Evolutionary conservation across 257 asterid genomes (phyloP).

Genomic region (Solanum appendiculatum): DNA sequence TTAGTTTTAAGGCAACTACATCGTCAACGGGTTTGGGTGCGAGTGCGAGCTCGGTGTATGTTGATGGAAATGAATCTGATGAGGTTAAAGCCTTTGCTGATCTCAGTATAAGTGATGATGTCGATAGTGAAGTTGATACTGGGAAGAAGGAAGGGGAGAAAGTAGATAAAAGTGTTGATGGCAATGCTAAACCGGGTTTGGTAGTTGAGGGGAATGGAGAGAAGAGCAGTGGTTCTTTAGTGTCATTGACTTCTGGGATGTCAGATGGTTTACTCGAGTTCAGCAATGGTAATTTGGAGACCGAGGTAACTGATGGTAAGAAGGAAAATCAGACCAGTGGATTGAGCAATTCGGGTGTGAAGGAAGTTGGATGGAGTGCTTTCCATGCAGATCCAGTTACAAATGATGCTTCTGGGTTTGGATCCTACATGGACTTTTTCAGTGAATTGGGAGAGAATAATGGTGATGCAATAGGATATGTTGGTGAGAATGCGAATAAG

Average conservation of each 20-base stretch:
- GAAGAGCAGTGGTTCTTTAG: constrained; percentile 15
- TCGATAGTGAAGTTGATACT: constrained; percentile 9
- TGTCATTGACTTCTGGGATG: constrained; percentile 28
- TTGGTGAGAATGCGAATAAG: background rate
- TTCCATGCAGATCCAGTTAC: constrained; percentile 38
- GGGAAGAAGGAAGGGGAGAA: constrained; percentile 11
- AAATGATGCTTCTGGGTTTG: constrained; percentile 39
- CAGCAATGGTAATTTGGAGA: constrained; percentile 23
- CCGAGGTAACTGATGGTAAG: constrained; percentile 21
- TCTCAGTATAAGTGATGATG: constrained; percentile 47
- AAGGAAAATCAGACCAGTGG: constrained; percentile 15
- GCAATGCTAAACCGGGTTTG: background rate
- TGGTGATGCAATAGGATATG: constrained; percentile 10
- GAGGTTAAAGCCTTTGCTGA: constrained; percentile 62
- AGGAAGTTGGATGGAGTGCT: constrained; percentile 89
- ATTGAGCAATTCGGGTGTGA: constrained; percentile 49
- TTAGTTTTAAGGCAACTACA: constrained; percentile 33
- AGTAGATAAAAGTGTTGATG: constrained; percentile 9
- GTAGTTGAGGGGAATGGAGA: constrained; percentile 16
- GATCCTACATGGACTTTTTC: constrained; percentile 80
- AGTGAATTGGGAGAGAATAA: constrained; percentile 44
- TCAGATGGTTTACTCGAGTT: constrained; percentile 18
- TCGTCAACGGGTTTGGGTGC: constrained; percentile 12
- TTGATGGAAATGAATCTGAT: constrained; percentile 57
- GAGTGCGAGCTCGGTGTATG: background rate